Conservation (phyloP, 2,329 filamentous ascomycete genomes). For the Cercospora sp. region DNA sequence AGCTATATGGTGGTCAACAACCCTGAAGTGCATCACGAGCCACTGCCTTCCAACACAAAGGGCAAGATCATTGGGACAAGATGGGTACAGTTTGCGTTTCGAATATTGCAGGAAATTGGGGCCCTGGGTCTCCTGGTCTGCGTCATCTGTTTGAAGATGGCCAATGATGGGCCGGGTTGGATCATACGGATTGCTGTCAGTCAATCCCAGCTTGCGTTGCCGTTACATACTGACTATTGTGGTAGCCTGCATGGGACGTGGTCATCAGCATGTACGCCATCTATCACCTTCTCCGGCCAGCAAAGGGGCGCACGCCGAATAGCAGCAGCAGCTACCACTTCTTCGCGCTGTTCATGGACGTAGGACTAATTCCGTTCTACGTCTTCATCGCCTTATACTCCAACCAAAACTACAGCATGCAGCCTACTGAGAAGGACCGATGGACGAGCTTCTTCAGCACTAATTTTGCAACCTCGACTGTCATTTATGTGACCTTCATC, state of each 20-base stretch:
- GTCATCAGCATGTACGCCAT: conserved; percentile 72
- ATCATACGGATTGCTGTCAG: conserved; percentile 37
- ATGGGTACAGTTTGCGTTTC: conserved; percentile 66
- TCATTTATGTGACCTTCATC: conserved; percentile 66
- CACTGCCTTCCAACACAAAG: conserved; percentile 72
- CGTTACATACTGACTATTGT: conserved; percentile 47
- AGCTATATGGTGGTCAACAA: conserved; percentile 66
- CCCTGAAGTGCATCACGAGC: conserved; percentile 60
- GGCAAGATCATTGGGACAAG: conserved; percentile 68
- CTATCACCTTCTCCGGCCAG: conserved; percentile 73
- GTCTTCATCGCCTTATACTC: conserved; percentile 59
- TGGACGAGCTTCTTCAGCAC: conserved; percentile 72
- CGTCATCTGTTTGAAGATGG: conserved; percentile 72
- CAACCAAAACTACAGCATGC: conserved; percentile 54
- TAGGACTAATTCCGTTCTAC: conserved; percentile 64
- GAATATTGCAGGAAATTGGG: conserved; percentile 66
- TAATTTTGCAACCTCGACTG: conserved; percentile 58
- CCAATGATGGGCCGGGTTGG: conserved; percentile 27
- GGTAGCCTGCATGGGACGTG: conserved; percentile 72
- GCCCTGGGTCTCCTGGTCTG: conserved; percentile 72
- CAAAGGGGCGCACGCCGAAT: conserved; percentile 69
- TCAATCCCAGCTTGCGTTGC: not conserved
- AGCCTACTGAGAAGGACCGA: conserved; percentile 46
- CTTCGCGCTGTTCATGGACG: conserved; percentile 75
- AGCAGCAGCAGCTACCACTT: conserved; percentile 88